Conservation (phyloP, 352 stramenopile genomes). For the Pythium monospermum region DNA sequence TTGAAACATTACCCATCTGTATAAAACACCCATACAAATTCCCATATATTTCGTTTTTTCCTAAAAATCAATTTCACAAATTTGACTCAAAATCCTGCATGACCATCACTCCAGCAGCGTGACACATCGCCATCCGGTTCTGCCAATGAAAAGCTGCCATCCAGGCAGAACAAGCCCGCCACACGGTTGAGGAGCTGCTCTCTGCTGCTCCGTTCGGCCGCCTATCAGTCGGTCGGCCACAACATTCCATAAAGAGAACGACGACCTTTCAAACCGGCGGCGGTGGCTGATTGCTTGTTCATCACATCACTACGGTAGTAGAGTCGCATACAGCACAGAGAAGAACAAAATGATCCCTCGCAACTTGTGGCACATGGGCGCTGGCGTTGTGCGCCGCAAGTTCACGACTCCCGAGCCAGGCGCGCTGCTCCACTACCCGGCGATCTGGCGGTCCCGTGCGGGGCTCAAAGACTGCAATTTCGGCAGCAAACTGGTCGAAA, state of each 20-base stretch:
- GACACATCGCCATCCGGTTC: no score
- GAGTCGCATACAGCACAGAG: background rate
- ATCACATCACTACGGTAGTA: background rate
- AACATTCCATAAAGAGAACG: background rate
- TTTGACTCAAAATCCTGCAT: no score
- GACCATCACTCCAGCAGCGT: no score
- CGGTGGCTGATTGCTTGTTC: background rate
- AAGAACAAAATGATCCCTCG: conserved; percentile 44
- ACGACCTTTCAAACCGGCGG: background rate
- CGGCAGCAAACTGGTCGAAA: conserved; percentile 44
- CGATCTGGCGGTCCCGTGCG: conserved; percentile 51
- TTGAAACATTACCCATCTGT: no score
- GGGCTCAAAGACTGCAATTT: conserved; percentile 58
- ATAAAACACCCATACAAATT: no score
- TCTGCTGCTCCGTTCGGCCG: no score
- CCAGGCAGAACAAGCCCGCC: no score
- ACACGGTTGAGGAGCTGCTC: no score
- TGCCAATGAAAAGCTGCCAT: background rate
- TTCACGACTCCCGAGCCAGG: conserved; percentile 36
- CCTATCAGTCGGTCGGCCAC: no score
- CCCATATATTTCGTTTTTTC: no score
- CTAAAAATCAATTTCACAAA: no score
- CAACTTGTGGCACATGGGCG: conserved; percentile 68
- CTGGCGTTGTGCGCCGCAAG: conserved; percentile 42
- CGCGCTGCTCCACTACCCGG: conserved; percentile 47